Evolutionary conservation across 2,329 filamentous ascomycete genomes (phyloP).

Genomic region (Fusarium sp.): DNA sequence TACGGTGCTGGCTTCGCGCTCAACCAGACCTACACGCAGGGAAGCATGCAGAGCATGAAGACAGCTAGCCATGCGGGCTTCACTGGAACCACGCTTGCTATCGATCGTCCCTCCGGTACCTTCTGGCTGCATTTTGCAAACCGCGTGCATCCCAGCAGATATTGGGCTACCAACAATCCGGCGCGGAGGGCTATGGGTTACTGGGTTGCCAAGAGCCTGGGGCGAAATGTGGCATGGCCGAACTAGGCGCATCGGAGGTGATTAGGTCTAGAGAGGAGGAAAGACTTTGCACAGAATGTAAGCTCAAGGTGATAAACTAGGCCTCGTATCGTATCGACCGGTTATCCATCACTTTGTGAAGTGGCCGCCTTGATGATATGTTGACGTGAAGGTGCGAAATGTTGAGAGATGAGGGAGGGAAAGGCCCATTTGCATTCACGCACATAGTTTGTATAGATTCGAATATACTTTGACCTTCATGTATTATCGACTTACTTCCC

Average conservation of each 20-base stretch:
- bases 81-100: slow-evolving; percentile 39
- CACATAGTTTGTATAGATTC: neutral
- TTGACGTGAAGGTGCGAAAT: neutral
- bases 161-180: neutral
- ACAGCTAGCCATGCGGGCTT: slow-evolving; percentile 40
- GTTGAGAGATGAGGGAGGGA: neutral
- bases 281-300: neutral
- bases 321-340: neutral
- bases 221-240: neutral
- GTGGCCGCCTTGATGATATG: neutral
- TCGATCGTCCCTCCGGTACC: slow-evolving; percentile 25
- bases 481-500: neutral
- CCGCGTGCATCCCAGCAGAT: neutral
- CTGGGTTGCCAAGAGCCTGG: neutral
- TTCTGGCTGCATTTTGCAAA: neutral
- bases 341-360: neutral
- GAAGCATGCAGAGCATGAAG: slow-evolving; percentile 39
- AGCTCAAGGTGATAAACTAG: neutral
- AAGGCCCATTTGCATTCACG: neutral
- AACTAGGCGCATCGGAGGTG: neutral
- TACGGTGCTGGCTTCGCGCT: slow-evolving; percentile 47
- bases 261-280: neutral
- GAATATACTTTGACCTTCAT: neutral
- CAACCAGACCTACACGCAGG: slow-evolving; percentile 47
- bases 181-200: neutral